Conservation (phyloP, 2,329 filamentous ascomycete genomes). For the Simplicillium sp. region DNA sequence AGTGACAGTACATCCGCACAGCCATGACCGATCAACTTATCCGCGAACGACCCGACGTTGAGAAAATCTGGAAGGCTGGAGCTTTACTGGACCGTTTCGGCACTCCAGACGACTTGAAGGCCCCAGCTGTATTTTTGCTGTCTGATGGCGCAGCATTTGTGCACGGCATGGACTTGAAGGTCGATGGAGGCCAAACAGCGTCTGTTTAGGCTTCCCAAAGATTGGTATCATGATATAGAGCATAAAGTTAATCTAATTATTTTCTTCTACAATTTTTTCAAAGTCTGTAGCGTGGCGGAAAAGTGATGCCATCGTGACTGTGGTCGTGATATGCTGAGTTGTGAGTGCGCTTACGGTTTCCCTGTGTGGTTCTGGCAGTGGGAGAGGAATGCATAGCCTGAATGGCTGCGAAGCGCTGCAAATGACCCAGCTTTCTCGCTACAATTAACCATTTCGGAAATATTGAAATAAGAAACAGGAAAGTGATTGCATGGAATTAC, state of each 20-base stretch:
- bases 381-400: too few relatives aligned
- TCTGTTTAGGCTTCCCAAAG: constrained; percentile 15
- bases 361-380: too few relatives aligned
- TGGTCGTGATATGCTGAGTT: too few relatives aligned
- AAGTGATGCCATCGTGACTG: too few relatives aligned
- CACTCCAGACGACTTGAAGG: constrained; percentile 47
- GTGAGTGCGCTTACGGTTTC: too few relatives aligned
- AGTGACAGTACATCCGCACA: constrained; percentile 31
- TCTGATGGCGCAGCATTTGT: constrained; percentile 48
- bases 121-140: constrained; percentile 45
- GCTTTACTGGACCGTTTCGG: constrained; percentile 44
- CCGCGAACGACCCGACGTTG: constrained; percentile 34
- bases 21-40: constrained; percentile 37
- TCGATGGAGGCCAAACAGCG: constrained; percentile 46
- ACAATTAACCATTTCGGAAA: too few relatives aligned
- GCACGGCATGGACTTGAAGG: constrained; percentile 45
- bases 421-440: too few relatives aligned
- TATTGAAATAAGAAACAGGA: too few relatives aligned
- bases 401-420: too few relatives aligned
- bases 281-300: too few relatives aligned
- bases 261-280: neutral
- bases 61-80: constrained; percentile 42
- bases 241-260: neutral
- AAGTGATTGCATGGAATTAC: too few relatives aligned
- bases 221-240: neutral